Percentiles rank a stretch among this genome's conserved stretches.
These are phyloP conservation scores for Apiotrichum gracile DNA, from an alignment of 1,284 basidiomycete species.

Conservation along the genomic window DNA sequence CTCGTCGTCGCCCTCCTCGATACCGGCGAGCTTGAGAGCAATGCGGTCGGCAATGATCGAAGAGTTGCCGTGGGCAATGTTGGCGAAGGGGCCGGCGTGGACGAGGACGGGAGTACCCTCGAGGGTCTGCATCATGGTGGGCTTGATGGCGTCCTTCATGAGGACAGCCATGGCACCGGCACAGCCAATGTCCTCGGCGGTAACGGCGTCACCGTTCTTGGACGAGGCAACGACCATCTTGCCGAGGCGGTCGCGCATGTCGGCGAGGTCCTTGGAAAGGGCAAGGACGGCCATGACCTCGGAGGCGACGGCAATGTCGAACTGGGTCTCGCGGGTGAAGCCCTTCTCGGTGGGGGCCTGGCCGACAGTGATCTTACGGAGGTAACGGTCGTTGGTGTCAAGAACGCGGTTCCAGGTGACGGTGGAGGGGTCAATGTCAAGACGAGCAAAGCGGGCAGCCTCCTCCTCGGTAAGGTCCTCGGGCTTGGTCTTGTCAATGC, in stretches of 20 bases:
- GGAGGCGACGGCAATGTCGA: conserved; percentile 95
- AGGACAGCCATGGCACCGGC: conserved; percentile 93
- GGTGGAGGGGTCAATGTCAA: conserved; percentile 84
- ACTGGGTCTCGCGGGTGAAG: conserved; percentile 79
- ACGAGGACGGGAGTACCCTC: conserved; percentile 99
- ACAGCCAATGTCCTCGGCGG: conserved; percentile 93
- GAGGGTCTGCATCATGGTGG: conserved; percentile 97
- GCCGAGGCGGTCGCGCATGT: conserved; percentile 70
- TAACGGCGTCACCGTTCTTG: conserved; percentile 84
- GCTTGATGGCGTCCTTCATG: conserved; percentile 99
- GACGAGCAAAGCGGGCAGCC: conserved; percentile 77
- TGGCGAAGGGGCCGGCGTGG: conserved; percentile 97
- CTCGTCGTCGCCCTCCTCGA: conserved; percentile 80
- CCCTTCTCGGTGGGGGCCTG: conserved; percentile 87
- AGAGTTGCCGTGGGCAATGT: conserved; percentile 98
- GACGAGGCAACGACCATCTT: conserved; percentile 96
- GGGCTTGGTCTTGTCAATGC: conserved; percentile 91
- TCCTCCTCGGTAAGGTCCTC: conserved; percentile 90
- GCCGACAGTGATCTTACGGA: conserved; percentile 90
- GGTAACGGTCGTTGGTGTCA: conserved; percentile 94
- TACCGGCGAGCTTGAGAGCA: conserved; percentile 92
- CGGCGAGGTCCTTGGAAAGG: conserved; percentile 75
- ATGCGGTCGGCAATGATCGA: conserved; percentile 95
- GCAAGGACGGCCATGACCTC: conserved; percentile 99
- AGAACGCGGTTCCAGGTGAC: conserved; percentile 98